Percentiles rank a stretch among this genome's conserved stretches.
Evolutionary conservation across 345 rosid genomes (phyloP).

Genomic region (Gossypium longicalyx): DNA sequence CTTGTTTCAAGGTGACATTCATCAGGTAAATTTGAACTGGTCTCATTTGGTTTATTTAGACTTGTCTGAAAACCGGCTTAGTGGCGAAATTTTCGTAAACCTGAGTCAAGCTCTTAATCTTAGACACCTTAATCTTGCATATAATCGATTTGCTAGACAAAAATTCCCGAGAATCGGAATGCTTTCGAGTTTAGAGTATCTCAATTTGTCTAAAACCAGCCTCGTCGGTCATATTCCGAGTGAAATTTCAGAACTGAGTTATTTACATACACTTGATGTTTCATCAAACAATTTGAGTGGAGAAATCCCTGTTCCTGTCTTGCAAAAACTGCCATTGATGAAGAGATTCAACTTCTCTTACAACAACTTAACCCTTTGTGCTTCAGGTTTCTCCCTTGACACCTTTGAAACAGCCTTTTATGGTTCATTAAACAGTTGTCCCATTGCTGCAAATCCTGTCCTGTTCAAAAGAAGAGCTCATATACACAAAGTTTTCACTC

Average conservation of each 20-base stretch:
- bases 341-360: slow-evolving; percentile 77
- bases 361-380: slow-evolving; percentile 83
- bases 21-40: slow-evolving; percentile 75
- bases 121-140: slow-evolving; percentile 73
- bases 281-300: slow-evolving; percentile 78
- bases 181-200: slow-evolving; percentile 53
- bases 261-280: slow-evolving; percentile 64
- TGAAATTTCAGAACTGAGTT: slow-evolving; percentile 47
- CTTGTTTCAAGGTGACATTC: slow-evolving; percentile 62
- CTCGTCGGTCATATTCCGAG: slow-evolving; percentile 59
- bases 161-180: slow-evolving; percentile 48
- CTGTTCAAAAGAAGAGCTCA: slow-evolving; percentile 46
- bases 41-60: slow-evolving; percentile 63
- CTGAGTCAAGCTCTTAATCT: slow-evolving; percentile 49
- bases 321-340: slow-evolving; percentile 57
- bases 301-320: slow-evolving; percentile 50
- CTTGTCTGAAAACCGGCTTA: slow-evolving; percentile 79
- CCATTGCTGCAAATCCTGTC: slow-evolving; percentile 70
- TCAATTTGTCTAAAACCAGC: slow-evolving; percentile 69
- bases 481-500: slow-evolving; percentile 33
- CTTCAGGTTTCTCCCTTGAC: slow-evolving; percentile 39
- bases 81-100: slow-evolving; percentile 56
- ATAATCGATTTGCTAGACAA: slow-evolving; percentile 57
- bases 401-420: slow-evolving; percentile 46
- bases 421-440: slow-evolving; percentile 69